Conservation (phyloP, 1,284 basidiomycete genomes). For the Lentinula novae-zelandiae region DNA sequence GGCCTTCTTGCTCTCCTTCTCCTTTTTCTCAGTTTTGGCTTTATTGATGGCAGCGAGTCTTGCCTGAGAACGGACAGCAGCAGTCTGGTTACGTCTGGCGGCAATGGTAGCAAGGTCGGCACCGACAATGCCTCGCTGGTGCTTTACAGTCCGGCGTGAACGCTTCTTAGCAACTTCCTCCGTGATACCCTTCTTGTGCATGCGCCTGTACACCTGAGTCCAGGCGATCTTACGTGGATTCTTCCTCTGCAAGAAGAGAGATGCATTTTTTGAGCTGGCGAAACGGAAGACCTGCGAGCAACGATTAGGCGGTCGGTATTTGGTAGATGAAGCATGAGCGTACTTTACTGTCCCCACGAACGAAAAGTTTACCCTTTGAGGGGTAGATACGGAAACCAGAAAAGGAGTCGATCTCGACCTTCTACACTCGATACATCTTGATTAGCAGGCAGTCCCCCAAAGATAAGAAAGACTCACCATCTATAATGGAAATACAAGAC, state of each 20-base stretch:
- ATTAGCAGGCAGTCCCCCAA: constrained; percentile 14
- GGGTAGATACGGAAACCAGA: constrained; percentile 97
- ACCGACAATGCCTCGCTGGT: constrained; percentile 98
- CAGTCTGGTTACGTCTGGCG: constrained; percentile 89
- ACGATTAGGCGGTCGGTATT: not conserved
- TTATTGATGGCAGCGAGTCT: constrained; percentile 85
- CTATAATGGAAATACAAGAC: constrained; percentile 24
- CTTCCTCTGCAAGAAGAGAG: constrained; percentile 99
- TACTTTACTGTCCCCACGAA: constrained; percentile 95
- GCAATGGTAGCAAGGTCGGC: constrained; percentile 90
- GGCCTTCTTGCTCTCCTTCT: constrained; percentile 91
- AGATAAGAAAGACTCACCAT: constrained; percentile 40
- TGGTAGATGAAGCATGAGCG: constrained; percentile 21
- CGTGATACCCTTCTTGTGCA: constrained; percentile 99
- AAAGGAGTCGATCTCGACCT: constrained; percentile 97
- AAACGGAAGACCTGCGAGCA: constrained; percentile 84
- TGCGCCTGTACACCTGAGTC: constrained; percentile 95
- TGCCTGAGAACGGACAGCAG: constrained; percentile 80
- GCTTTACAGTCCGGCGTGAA: constrained; percentile 94
- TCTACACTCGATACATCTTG: constrained; percentile 54
- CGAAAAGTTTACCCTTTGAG: constrained; percentile 91
- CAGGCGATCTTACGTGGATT: constrained; percentile 99
- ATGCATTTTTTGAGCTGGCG: constrained; percentile 85
- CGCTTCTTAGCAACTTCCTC: constrained; percentile 99
- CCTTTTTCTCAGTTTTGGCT: constrained; percentile 94